A percentile compares a stretch with the other conserved stretches of the same genome.
These are phyloP conservation scores for Umbelopsis vinacea DNA, from an alignment of 192 early-diverging fungal genomes.

Conservation along the genomic window DNA sequence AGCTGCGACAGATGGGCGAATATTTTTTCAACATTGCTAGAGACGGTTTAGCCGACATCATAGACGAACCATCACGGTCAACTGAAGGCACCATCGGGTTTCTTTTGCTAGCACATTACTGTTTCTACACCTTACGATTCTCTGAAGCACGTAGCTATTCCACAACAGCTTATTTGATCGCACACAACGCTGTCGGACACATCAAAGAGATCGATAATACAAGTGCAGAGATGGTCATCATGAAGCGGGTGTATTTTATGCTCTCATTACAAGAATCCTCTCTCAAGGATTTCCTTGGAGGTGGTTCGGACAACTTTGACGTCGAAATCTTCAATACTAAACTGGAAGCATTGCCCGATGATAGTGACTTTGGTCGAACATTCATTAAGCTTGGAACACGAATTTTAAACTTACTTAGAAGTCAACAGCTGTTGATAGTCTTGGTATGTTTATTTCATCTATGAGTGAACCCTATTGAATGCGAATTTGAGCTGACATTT, in stretches of 20 bases:
- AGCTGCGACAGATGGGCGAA: slow-evolving; percentile 6
- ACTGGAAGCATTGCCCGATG: not conserved
- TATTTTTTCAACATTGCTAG: slow-evolving; percentile 1
- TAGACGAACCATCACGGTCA: not conserved
- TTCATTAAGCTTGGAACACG: not conserved
- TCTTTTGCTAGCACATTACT: not conserved
- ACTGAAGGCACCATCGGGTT: not conserved
- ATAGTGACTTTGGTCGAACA: not conserved
- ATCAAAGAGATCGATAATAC: not conserved
- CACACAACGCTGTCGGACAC: not conserved
- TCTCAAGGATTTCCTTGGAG: not conserved
- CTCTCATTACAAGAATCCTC: slow-evolving; percentile 1
- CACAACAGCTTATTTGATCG: not conserved
- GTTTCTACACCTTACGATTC: slow-evolving; percentile 2
- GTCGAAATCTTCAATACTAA: not conserved
- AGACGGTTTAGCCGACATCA: slow-evolving; percentile 3
- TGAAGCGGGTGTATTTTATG: not conserved
- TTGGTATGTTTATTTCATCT: not conserved
- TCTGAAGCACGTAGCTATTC: slow-evolving; percentile 9
- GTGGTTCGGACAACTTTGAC: not conserved
- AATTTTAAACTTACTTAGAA: not conserved
- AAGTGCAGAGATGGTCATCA: not conserved
- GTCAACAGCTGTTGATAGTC: not conserved
- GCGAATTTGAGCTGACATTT: too few species aligned
- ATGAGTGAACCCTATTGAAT: too few species aligned